A percentile compares a stretch with the other conserved stretches of the same genome.
Conservation (phyloP, 108 stramenopile species). For the Cyclotella atomus region DNA sequence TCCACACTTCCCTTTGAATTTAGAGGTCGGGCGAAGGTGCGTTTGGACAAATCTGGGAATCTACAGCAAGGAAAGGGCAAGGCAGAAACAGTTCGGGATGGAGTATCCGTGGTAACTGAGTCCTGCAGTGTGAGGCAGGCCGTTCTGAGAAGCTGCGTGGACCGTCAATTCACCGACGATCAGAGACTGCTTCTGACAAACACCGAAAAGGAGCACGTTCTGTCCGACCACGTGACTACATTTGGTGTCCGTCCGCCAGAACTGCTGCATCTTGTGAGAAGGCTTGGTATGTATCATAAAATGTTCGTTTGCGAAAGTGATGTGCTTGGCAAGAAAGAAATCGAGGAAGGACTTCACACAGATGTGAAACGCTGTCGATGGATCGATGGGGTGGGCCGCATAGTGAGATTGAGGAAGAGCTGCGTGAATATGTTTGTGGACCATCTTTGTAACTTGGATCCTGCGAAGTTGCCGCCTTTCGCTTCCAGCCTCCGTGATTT, state of each 20-base stretch:
- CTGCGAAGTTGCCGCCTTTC: background rate
- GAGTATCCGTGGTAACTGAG: background rate
- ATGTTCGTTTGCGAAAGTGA: background rate
- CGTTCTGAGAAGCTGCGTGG: background rate
- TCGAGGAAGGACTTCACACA: background rate
- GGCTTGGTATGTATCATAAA: conserved; percentile 12
- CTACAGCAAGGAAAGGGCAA: background rate
- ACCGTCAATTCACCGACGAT: background rate
- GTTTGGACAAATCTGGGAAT: background rate
- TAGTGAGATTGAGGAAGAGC: conserved; percentile 2
- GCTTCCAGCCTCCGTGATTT: background rate
- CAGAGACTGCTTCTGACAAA: conserved; percentile 1
- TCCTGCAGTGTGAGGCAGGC: background rate
- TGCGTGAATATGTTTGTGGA: background rate
- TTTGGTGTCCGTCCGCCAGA: conserved; percentile 28
- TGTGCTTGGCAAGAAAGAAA: background rate
- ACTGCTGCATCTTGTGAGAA: conserved; percentile 5
- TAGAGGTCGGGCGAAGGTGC: background rate
- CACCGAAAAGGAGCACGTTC: background rate
- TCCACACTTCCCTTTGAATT: conserved; percentile 17
- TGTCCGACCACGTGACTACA: conserved; percentile 14
- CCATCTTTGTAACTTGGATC: background rate
- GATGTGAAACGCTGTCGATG: background rate
- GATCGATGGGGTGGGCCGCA: conserved; percentile 5
- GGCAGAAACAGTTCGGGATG: background rate